Conservation (phyloP, 768 basidiomycete genomes). For the Tulasnella sp. region DNA sequence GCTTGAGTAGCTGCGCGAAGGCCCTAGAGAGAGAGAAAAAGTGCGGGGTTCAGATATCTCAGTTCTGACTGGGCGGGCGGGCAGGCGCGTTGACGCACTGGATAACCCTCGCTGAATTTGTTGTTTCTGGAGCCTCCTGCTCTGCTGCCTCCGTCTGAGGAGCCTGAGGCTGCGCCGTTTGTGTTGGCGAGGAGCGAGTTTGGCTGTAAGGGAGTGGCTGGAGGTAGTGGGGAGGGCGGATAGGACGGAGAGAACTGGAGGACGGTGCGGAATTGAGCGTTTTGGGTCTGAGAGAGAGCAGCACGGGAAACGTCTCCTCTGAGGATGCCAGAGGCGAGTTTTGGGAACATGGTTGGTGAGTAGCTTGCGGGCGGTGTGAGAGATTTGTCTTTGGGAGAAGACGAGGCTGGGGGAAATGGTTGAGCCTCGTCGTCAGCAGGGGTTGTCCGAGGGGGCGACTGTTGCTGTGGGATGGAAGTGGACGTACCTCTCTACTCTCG, state of each 20-base stretch:
- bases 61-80: not conserved
- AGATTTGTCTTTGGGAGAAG: not conserved
- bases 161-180: conserved; percentile 44
- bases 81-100: conserved; percentile 45
- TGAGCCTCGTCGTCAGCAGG: not conserved
- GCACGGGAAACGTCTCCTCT: conserved; percentile 67
- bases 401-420: not conserved
- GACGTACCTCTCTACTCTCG: not conserved
- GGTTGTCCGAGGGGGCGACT: not conserved
- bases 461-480: not conserved
- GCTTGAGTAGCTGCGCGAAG: conserved; percentile 71
- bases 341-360: conserved; percentile 61
- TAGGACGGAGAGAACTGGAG: conserved; percentile 48
- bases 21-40: conserved; percentile 44
- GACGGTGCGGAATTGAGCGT: conserved; percentile 60
- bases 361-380: not conserved
- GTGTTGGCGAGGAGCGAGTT: conserved; percentile 41
- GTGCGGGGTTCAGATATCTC: conserved; percentile 26
- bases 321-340: conserved; percentile 73
- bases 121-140: conserved; percentile 71
- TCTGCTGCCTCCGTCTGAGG: conserved; percentile 53
- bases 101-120: conserved; percentile 65
- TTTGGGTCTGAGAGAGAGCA: conserved; percentile 69
- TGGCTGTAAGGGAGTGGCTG: conserved; percentile 39
- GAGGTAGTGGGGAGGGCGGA: conserved; percentile 42